These are phyloP conservation scores for Chlorella vulgaris DNA, from an alignment of 139 green algal species.

Conservation along the genomic window DNA sequence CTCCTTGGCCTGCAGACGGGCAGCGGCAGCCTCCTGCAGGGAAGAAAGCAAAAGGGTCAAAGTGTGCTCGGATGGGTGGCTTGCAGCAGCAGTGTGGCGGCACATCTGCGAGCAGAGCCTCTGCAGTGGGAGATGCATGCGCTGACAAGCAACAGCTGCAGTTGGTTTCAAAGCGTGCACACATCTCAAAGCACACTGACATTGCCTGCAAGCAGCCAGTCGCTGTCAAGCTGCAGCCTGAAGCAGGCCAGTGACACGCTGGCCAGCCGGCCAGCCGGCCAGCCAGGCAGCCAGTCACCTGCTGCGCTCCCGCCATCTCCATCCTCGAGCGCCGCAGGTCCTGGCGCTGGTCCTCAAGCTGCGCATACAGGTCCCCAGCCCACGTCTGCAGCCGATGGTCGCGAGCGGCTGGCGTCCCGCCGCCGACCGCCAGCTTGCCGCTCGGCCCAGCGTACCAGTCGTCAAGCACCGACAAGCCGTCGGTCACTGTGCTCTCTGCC, in stretches of 20 bases:
- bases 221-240: background rate
- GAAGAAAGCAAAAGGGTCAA: background rate
- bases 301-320: slow-evolving; percentile 1
- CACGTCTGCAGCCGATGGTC: background rate
- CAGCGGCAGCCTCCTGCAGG: background rate
- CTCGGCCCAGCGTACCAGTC: background rate
- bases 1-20: background rate
- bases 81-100: no score
- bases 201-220: no score
- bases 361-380: background rate
- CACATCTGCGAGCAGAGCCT: no score
- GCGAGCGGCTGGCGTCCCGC: background rate
- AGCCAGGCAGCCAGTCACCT: background rate
- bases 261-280: no score
- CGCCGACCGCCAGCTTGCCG: background rate
- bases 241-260: background rate
- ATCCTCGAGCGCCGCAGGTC: background rate
- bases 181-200: no score
- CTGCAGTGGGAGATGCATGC: no score
- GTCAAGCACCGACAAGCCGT: background rate
- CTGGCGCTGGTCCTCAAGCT: background rate
- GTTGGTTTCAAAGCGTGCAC: no score
- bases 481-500: background rate
- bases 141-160: no score
- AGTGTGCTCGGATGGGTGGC: background rate